Evolutionary conservation across 169 alveolate species (phyloP), one percentile per base, ranked within the genome.

Genomic region (Plasmodium ovale): DNA sequence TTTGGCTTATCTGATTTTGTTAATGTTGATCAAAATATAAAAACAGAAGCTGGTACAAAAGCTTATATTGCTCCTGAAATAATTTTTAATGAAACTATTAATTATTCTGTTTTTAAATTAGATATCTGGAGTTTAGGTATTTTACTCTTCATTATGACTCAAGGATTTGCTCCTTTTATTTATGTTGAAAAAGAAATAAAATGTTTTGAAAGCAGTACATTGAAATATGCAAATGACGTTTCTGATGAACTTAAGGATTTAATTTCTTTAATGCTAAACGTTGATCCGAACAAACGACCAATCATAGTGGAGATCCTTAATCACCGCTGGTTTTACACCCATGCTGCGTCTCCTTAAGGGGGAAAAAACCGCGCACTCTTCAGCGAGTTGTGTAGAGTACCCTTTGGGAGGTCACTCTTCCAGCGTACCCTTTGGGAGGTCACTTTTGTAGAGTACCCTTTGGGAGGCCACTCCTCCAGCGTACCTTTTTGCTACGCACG

Each of bases 141-240:
- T 44, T 69, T 69, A 19, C 53, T 73, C 29, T 68, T 60, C 54
- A 82, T 82, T 92, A 93, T 97, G 82, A 94, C 97, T 14, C 97
- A 96, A 60, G 98, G 99, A 6, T 94, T 92, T 14, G 96, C 98
- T 9, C 98, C 98, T 4, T 95, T 95, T 92, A 72, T 87, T 27
- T 87, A 89, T 33, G 89, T 73, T 1, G 94, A 92, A 51, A 92
- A 89, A 58, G 96, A 92, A 27, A 84, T 94, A 5, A 72, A 71
- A 69, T 31, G 59, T 44, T 72, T 87, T 58, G 88, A 72, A 31
- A 60, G 72, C n/a, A 31, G 47, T 19, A 72, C 87, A 16, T 53
- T 67, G 6, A 59, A 72, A 23, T 69, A 67, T 31, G 58, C 85
- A 27, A 82, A 82, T 39, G 85, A 82, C 35, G 56, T 82, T 37